Conservation (phyloP, 2,329 filamentous ascomycete species). For the Ophiostoma perfectum region DNA sequence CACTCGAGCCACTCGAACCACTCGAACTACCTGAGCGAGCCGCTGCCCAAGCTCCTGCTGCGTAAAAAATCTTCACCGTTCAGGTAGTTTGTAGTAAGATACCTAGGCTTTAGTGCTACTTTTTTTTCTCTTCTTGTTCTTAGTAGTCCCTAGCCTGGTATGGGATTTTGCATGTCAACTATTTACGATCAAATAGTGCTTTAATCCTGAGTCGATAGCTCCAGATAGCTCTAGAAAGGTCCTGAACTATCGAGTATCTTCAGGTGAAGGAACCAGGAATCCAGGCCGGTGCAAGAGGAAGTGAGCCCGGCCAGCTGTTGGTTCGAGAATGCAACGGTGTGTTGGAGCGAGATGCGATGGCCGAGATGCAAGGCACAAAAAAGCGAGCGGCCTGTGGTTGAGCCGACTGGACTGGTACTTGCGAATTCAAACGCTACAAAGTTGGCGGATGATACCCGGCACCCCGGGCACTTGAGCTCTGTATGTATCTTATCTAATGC, state of each 20-base stretch:
- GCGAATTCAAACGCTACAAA: not conserved
- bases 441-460: not conserved
- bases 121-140: not conserved
- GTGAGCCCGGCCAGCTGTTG: not conserved
- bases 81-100: not conserved
- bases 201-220: no score
- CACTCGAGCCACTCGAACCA: slow-evolving; percentile 5
- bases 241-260: no score
- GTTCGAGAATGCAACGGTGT: not conserved
- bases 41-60: not conserved
- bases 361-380: not conserved
- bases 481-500: not conserved
- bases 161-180: not conserved
- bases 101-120: not conserved
- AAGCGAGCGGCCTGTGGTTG: not conserved
- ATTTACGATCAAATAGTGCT: no score
- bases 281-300: no score
- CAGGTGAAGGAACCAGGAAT: not conserved
- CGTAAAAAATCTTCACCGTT: not conserved
- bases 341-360: not conserved
- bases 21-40: not conserved
- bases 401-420: not conserved
- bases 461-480: not conserved
- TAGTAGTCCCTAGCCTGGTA: not conserved
- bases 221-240: no score